phyloP scores from a whole-genome alignment of 352 stramenopile species.

The Phytophthora palmivora region DNA sequence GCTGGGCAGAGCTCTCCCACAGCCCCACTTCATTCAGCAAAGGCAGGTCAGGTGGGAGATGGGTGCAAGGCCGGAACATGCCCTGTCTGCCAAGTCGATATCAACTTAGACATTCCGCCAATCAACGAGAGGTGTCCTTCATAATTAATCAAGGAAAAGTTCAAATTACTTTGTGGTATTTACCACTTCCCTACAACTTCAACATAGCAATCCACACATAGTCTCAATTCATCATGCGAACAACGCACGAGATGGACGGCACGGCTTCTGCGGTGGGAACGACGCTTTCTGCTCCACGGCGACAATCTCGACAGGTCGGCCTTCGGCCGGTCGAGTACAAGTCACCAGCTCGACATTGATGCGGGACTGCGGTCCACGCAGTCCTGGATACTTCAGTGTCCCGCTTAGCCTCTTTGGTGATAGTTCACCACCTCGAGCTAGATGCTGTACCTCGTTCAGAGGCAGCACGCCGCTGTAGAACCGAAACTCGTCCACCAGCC shows the following conservation, averaged over 20 bases:
- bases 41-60: too few species aligned
- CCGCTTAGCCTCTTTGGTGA: slow-evolving; percentile 10
- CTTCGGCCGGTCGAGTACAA: slow-evolving; percentile 23
- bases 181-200: not conserved
- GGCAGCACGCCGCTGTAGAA: slow-evolving; percentile 23
- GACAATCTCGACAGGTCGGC: slow-evolving; percentile 16
- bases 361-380: slow-evolving; percentile 18
- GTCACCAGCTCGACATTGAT: slow-evolving; percentile 26
- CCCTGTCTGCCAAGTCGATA: too few species aligned
- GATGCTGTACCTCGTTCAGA: slow-evolving; percentile 8
- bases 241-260: slow-evolving; percentile 4
- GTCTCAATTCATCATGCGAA: too few species aligned
- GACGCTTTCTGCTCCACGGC: slow-evolving; percentile 7
- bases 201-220: too few species aligned
- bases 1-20: too few species aligned
- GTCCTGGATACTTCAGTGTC: slow-evolving; percentile 24
- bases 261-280: slow-evolving; percentile 1
- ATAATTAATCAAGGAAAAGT: slow-evolving; percentile 5
- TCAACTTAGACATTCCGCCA: not conserved
- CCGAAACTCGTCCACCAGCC: slow-evolving; percentile 44
- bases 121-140: not conserved
- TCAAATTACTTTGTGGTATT: not conserved
- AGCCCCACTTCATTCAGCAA: too few species aligned
- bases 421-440: slow-evolving; percentile 12
- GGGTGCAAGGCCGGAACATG: too few species aligned